Base-by-base conservation (phyloP, 2,329 filamentous ascomycete genomes). In the Monilinia polystroma region DNA sequence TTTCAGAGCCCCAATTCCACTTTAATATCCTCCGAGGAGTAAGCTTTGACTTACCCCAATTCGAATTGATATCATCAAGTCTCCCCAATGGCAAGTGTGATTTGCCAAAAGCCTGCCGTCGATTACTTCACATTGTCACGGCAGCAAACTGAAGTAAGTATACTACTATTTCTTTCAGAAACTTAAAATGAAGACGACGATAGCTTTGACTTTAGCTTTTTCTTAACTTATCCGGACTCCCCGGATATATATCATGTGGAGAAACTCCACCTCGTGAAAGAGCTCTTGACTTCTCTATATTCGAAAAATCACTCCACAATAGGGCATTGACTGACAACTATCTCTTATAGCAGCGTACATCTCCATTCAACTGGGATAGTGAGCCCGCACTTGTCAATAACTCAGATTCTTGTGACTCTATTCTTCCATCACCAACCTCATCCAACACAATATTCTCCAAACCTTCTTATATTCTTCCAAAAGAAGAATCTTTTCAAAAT, bases 391-490 rank as follows among this genome's bases (percentile, higher is more conserved):
- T 70, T 26, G 41, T 69, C 49, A 66, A 66, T 45, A 70, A 66
- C 43, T 71, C 72, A 14, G 73, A 75, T 63, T 73, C 72, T 52
- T 71, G 71, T 66, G 71, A 73, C 53, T 75, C 73, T 16, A 69
- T 69, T 18, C 65, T 74, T 53, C 66, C 73, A 58, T 73, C 73
- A 59, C 73, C 73, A 26, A 71, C 68, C 10, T 72, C 72, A 16
- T 70, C 70, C 23, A 66, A 70, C 41, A 45, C 73, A 14, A 60
- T 55, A 20, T 72, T 70, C 35, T 69, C 70, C 4, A 38, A 62
- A 29, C 54, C 68, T 47, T 47, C 67, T 14, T 74, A 72, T 66
- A 63, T 56, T 2, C 54, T 74, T n/a, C 69, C 71, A 16, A 70
- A 72, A 58, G 67, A 69, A 23, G 63, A 67, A 12, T 23, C 64